Conservation (phyloP, 768 basidiomycete species). For the Dioszegia hungarica region DNA sequence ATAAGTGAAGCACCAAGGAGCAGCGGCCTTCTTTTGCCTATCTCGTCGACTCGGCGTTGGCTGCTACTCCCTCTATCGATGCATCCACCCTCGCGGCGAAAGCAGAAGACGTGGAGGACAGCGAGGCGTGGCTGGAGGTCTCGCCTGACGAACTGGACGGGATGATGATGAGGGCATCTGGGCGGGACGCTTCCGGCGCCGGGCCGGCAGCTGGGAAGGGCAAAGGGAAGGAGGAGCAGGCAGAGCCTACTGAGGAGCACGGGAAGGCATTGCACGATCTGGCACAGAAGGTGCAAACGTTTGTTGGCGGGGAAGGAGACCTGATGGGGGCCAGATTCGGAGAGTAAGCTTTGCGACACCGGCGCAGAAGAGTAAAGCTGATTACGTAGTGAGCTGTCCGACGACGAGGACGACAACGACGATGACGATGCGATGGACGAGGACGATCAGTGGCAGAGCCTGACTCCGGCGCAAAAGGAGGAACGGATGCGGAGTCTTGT, state of each 20-base stretch:
- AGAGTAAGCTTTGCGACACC: constrained; percentile 61
- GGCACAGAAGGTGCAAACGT: constrained; percentile 79
- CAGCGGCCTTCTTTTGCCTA: constrained; percentile 71
- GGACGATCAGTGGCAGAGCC: constrained; percentile 52
- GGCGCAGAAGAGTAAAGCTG: neutral
- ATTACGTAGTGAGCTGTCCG: constrained; percentile 63
- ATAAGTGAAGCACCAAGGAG: constrained; percentile 53
- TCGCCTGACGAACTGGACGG: constrained; percentile 70
- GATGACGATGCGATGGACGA: constrained; percentile 56
- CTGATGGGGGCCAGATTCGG: constrained; percentile 82
- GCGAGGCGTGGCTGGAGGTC: constrained; percentile 81
- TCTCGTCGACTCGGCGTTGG: constrained; percentile 63
- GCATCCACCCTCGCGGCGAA: constrained; percentile 31
- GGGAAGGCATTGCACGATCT: constrained; percentile 67
- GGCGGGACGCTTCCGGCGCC: constrained; percentile 55
- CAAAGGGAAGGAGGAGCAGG: constrained; percentile 51
- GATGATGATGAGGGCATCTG: constrained; percentile 54
- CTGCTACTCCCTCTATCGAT: constrained; percentile 45
- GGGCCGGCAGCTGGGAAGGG: neutral
- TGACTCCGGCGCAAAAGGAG: constrained; percentile 53
- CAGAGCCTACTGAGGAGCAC: constrained; percentile 59
- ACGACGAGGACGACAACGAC: constrained; percentile 55
- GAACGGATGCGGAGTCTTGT: constrained; percentile 76
- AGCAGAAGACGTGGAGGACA: constrained; percentile 56
- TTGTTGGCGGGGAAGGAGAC: constrained; percentile 84